Evolutionary conservation across 352 stramenopile genomes (phyloP), one percentile per base, ranked within the genome.

Genomic region (Phytophthora colocasiae): DNA sequence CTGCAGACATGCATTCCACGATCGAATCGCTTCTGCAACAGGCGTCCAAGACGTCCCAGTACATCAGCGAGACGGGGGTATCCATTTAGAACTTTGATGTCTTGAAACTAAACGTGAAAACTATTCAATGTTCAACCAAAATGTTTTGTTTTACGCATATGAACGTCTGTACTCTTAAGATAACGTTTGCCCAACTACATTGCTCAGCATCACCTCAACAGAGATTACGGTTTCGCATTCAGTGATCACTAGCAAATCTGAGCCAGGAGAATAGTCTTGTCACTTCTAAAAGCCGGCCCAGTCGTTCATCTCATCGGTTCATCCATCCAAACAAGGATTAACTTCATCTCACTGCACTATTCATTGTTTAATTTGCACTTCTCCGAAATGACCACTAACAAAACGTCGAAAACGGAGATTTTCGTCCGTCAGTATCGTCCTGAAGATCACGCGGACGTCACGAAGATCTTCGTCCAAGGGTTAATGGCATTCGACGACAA

Each of bases 11-110:
- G 39, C 77, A 93, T 32, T 87, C 82, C 50, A 89, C 84, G 1
- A 91, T 93, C 49, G 82, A 91, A 58, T 91, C 82, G 43, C 71
- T 93, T 58, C 51, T 93, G 45, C 72, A 91, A 4, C 82, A 90
- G 48, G 77, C 78, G 10, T 88, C 81, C 9, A 76, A 87, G 56
- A 93, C 85, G 32, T 93, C 84, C 27, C 74, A 84, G 50, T 80
- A 80, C 63, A 70, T 85, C 57, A 80, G 73, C 22, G 61, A 82
- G 50, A 83, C 71, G 14, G 74, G 75, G 32, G 71, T 83, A 24
- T 65, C 63, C 29, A 71, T 83, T 31, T 83, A 78, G 59, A 56
- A 5, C 36, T 39, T 44, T 44, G 41, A 47, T 24, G 52, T 46
- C 17, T 44, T 68, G 58, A 58, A 50, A 31, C 17, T 47, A 59